These are phyloP conservation scores for Candida vaughaniae DNA, from an alignment of 805 yeast genomes.

Conservation along the genomic window DNA sequence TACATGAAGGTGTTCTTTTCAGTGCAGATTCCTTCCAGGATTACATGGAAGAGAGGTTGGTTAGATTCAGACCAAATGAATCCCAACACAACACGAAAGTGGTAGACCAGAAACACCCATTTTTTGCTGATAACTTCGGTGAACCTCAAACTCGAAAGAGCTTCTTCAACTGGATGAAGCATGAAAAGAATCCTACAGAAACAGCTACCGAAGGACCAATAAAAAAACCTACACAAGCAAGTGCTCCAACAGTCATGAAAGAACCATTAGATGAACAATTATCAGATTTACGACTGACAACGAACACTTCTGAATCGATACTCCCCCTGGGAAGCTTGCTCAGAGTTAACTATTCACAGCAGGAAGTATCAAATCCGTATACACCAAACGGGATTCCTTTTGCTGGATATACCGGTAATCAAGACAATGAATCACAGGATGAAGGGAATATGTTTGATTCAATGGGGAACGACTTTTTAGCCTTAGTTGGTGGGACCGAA, in stretches of 20 bases:
- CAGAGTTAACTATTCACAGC: background rate
- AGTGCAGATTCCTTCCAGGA: constrained; percentile 18
- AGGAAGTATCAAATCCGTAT: constrained; percentile 1
- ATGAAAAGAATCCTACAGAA: background rate
- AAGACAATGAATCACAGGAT: constrained; percentile 1
- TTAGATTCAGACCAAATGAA: constrained; percentile 31
- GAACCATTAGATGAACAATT: background rate
- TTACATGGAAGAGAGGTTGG: constrained; percentile 29
- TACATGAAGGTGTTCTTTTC: constrained; percentile 1
- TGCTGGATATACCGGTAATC: background rate
- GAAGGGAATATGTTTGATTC: constrained; percentile 10
- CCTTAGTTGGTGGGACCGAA: constrained; percentile 10
- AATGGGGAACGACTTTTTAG: constrained; percentile 11
- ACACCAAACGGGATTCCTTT: constrained; percentile 15
- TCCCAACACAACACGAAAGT: constrained; percentile 28
- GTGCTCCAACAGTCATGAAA: background rate
- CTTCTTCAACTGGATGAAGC: constrained; percentile 6
- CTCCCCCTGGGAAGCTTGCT: background rate
- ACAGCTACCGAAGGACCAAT: background rate
- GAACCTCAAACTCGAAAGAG: constrained; percentile 1
- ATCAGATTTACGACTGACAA: background rate
- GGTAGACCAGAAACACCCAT: constrained; percentile 31
- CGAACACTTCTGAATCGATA: constrained; percentile 5
- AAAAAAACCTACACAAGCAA: constrained; percentile 2
- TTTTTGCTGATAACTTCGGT: constrained; percentile 4